phyloP scores from a whole-genome alignment of 2,329 filamentous ascomycete genomes.

The Aspergillus eucalypticola region DNA sequence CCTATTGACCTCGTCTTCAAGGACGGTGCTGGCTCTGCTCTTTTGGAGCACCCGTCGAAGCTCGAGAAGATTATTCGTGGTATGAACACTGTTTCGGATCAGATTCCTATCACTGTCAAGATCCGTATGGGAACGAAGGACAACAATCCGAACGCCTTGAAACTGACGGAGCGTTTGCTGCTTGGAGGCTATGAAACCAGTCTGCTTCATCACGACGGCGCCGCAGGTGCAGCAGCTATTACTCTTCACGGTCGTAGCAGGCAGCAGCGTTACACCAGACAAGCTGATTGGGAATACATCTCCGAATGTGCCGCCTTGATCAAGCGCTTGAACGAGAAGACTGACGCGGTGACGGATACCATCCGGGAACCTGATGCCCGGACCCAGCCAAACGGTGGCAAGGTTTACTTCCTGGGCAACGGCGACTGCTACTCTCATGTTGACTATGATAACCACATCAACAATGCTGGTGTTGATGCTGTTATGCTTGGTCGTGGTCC shows the following conservation, averaged over 20 bases:
- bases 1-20: slow-evolving; percentile 94
- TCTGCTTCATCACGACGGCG: slow-evolving; percentile 61
- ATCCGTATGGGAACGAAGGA: slow-evolving; percentile 89
- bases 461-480: slow-evolving; percentile 78
- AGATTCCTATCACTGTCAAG: slow-evolving; percentile 91
- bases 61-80: slow-evolving; percentile 92
- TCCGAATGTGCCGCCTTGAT: slow-evolving; percentile 84
- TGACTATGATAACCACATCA: slow-evolving; percentile 79
- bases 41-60: slow-evolving; percentile 85
- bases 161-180: slow-evolving; percentile 78
- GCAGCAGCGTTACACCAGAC: slow-evolving; percentile 89
- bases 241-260: slow-evolving; percentile 91
- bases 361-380: slow-evolving; percentile 73
- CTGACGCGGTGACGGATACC: slow-evolving; percentile 71
- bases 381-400: slow-evolving; percentile 67
- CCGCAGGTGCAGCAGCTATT: slow-evolving; percentile 87
- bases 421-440: slow-evolving; percentile 93
- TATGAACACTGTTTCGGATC: slow-evolving; percentile 90
- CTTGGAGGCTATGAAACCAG: slow-evolving; percentile 74
- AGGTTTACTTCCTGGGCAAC: slow-evolving; percentile 91
- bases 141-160: slow-evolving; percentile 73
- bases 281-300: slow-evolving; percentile 95
- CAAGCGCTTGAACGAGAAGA: slow-evolving; percentile 72
- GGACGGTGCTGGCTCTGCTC: slow-evolving; percentile 81
- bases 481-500: slow-evolving; percentile 97